Conservation (phyloP, 2,329 filamentous ascomycete genomes). For the Neofusicoccum ribis region DNA sequence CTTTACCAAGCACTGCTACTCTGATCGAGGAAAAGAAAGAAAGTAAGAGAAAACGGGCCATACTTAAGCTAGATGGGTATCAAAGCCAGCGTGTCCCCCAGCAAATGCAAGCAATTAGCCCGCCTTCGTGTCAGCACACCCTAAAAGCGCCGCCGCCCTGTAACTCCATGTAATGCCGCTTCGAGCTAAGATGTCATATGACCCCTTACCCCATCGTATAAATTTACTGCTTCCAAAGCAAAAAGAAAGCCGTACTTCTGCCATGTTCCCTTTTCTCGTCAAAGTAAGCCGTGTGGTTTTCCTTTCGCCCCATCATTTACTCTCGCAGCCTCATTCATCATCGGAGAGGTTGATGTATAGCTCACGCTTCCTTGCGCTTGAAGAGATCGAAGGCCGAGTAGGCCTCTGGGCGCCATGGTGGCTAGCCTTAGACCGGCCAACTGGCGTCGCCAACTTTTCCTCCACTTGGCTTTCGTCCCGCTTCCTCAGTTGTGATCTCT, state of each 20-base stretch:
- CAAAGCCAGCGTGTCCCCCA: not conserved
- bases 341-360: not conserved
- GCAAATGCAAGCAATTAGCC: not conserved
- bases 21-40: not conserved
- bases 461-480: not conserved
- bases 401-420: not conserved
- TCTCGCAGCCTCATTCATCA: not conserved
- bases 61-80: not conserved
- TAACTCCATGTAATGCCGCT: too few relatives aligned
- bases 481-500: not conserved
- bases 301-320: too few relatives aligned
- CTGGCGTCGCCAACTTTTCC: not conserved
- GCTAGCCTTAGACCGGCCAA: not conserved
- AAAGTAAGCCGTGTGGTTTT: too few relatives aligned
- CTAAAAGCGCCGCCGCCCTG: too few relatives aligned
- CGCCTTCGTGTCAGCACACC: not conserved
- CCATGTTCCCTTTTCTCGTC: too few relatives aligned
- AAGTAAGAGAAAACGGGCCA: not conserved
- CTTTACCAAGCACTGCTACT: not conserved
- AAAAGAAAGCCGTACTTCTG: too few relatives aligned
- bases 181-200: too few relatives aligned
- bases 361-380: not conserved
- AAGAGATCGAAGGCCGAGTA: not conserved
- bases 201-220: not conserved
- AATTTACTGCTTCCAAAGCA: not conserved